Evolutionary conservation across 2,329 filamentous ascomycete genomes (phyloP).

Genomic region (Seiridium unicorne): DNA sequence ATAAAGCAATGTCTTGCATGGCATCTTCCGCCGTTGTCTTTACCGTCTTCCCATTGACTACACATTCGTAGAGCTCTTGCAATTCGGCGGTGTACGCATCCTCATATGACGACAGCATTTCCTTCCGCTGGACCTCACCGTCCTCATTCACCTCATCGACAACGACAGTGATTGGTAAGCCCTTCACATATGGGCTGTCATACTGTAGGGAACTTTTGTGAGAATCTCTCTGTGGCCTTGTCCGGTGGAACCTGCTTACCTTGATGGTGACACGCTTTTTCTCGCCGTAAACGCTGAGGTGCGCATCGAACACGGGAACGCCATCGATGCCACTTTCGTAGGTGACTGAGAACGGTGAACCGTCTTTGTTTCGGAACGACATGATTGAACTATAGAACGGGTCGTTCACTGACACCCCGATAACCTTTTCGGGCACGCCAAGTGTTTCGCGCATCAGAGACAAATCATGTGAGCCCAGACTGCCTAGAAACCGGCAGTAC

Average conservation of each 20-base stretch:
- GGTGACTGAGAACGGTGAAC: constrained; percentile 32
- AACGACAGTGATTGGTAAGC: constrained; percentile 39
- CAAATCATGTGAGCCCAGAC: not conserved
- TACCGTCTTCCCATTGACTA: constrained; percentile 15
- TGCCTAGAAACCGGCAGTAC: not conserved
- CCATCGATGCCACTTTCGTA: constrained; percentile 51
- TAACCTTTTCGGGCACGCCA: not conserved
- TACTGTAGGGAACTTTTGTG: constrained; percentile 26
- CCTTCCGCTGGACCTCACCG: constrained; percentile 20
- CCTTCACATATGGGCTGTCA: constrained; percentile 48
- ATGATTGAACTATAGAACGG: not conserved
- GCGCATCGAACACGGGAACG: constrained; percentile 45
- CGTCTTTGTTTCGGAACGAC: not conserved
- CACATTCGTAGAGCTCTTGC: constrained; percentile 17
- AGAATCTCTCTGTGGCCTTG: too few species aligned
- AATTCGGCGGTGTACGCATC: constrained; percentile 26
- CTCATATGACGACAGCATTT: constrained; percentile 25
- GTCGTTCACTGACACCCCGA: not conserved
- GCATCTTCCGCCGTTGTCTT: constrained; percentile 25
- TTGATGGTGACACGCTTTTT: constrained; percentile 43
- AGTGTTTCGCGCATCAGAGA: not conserved
- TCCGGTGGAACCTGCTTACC: too few species aligned
- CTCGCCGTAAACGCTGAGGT: constrained; percentile 42
- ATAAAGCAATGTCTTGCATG: too few species aligned
- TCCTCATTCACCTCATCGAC: constrained; percentile 29